These are phyloP conservation scores for Telopea speciosissima DNA, from an alignment of 177 flowering plant species.

Conservation along the genomic window DNA sequence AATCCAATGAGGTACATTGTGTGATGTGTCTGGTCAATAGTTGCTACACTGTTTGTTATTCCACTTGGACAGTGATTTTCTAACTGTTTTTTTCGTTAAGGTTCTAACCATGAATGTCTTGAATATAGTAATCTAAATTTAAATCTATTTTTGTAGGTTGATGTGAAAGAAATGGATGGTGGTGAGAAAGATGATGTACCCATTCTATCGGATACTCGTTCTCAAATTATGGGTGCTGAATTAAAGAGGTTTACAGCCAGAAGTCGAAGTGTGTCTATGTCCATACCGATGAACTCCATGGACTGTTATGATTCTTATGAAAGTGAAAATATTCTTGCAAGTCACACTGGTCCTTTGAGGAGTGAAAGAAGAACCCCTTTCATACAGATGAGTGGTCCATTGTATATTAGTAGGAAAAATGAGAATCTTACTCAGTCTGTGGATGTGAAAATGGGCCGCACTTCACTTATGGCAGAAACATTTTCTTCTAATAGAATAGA, in stretches of 20 bases:
- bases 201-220: constrained; percentile 42
- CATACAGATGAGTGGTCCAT: constrained; percentile 59
- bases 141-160: constrained; percentile 6
- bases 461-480: constrained; percentile 28
- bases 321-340: constrained; percentile 26
- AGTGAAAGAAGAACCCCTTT: constrained; percentile 36
- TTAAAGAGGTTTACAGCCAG: constrained; percentile 21
- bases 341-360: constrained; percentile 64
- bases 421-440: constrained; percentile 19
- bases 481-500: constrained; percentile 27
- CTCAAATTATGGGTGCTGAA: constrained; percentile 19
- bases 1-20: too few relatives aligned
- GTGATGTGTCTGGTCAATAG: too few relatives aligned
- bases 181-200: constrained; percentile 63
- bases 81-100: too few relatives aligned
- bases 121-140: too few relatives aligned
- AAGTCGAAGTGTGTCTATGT: constrained; percentile 52
- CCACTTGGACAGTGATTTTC: too few relatives aligned
- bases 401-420: constrained; percentile 25
- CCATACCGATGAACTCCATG: constrained; percentile 31
- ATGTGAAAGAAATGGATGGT: constrained; percentile 32
- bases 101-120: too few relatives aligned
- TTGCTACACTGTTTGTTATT: too few relatives aligned
- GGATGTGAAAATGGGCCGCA: constrained; percentile 15
- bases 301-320: constrained; percentile 34